A percentile compares a stretch with the other conserved stretches of the same genome.
Conservation (phyloP, 2,329 filamentous ascomycete genomes). For the Gnomoniopsis sp. region DNA sequence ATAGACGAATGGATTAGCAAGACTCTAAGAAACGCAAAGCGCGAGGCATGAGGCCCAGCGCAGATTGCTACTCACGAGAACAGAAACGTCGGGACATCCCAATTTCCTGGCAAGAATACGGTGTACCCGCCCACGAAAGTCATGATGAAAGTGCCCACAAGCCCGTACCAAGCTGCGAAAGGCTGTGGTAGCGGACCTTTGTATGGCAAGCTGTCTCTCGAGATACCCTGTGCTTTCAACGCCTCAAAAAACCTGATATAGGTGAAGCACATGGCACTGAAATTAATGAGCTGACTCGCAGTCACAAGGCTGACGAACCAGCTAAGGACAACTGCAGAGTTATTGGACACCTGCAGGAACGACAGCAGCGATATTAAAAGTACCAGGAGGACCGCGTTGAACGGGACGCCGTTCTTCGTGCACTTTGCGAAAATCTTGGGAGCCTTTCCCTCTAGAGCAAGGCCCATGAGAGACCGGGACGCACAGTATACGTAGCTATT, state of each 20-base stretch:
- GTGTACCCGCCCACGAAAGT: constrained; percentile 55
- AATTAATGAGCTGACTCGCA: constrained; percentile 38
- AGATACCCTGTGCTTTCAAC: constrained; percentile 7
- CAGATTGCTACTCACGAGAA: constrained; percentile 26
- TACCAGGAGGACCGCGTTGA: constrained; percentile 31
- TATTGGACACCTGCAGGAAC: constrained; percentile 36
- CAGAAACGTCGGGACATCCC: constrained; percentile 29
- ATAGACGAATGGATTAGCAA: background rate
- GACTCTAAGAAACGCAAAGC: background rate
- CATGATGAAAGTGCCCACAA: constrained; percentile 44
- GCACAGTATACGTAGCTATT: constrained; percentile 52
- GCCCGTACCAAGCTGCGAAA: constrained; percentile 46
- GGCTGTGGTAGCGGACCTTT: constrained; percentile 29
- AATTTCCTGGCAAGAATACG: constrained; percentile 36
- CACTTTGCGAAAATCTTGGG: constrained; percentile 38
- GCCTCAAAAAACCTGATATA: constrained; percentile 38
- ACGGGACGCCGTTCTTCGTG: constrained; percentile 43
- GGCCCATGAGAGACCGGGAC: constrained; percentile 46
- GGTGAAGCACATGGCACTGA: constrained; percentile 41
- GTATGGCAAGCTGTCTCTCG: constrained; percentile 10
- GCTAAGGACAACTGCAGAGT: constrained; percentile 34
- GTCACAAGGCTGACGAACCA: constrained; percentile 38
- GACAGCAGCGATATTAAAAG: constrained; percentile 32
- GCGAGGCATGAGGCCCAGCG: background rate
- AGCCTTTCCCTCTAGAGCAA: constrained; percentile 47